Evolutionary conservation across 257 asterid species (phyloP), one percentile per base, ranked within the genome.

Genomic region (Thymus quinquecostatus): DNA sequence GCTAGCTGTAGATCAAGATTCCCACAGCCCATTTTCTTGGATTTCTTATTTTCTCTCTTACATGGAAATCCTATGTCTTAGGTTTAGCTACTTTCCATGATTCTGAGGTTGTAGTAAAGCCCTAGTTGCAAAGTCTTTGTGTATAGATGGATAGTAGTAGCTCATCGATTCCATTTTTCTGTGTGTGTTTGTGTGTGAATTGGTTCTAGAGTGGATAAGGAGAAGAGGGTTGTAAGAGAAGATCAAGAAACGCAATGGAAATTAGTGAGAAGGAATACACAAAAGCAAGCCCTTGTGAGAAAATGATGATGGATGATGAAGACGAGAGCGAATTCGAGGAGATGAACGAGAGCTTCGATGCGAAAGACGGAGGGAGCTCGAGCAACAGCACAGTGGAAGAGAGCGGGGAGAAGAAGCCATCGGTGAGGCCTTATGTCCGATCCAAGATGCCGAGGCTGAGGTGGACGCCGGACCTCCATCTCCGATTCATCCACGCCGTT

Each of bases 381-480:
- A 87, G 97, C 86, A 86, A 82, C 30, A 86, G 97, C 78, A 86
- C 95, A 5, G 86, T 89, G 0, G 96, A 87, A 68, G 96, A 86
- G 78, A 78, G 73, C 55, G 85, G 82, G 49, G 84, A 83, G 9
- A 91, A 89, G 81, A 89, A 84, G 84, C 34, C 88, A 2, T 73
- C 84, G 0, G 88, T 92, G 34, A 79, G 97, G 87, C 96, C 89
- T 66, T 92, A 92, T 68, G 87, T 83, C 64, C 87, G 96, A 80
- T 92, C 97, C 72, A 92, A 89, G 92, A 71, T 84, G 87, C 92
- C 96, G 5, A 78, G 97, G 77, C 93, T 92, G 59, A 78, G 97
- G 32, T 92, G 97, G 97, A 92, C 96, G 34, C 89, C 96, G 30
- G 96, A 92, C 68, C 96, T 92, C 60, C 96, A 92, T 74, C 84